Evolutionary conservation across 352 stramenopile species (phyloP).

Genomic region (Globisporangium paroecandrum): DNA sequence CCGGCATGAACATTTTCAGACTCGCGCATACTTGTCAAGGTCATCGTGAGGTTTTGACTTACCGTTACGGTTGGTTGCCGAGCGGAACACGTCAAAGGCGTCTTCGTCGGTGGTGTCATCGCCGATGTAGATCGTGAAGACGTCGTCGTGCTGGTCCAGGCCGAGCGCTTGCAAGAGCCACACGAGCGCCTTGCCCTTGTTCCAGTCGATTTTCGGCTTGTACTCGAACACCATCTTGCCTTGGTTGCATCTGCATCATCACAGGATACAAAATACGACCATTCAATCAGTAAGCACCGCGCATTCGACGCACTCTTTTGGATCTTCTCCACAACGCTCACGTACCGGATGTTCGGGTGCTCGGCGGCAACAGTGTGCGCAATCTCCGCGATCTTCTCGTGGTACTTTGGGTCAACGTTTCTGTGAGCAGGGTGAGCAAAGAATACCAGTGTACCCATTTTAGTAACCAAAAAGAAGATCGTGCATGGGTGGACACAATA

Average conservation of each 20-base stretch:
- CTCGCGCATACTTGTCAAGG: background rate
- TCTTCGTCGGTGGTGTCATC: slow-evolving; percentile 91
- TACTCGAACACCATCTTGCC: slow-evolving; percentile 91
- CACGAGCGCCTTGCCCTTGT: slow-evolving; percentile 89
- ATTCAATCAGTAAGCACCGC: background rate
- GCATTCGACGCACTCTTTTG: background rate
- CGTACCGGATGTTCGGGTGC: slow-evolving; percentile 62
- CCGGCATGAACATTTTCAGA: background rate
- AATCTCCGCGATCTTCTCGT: slow-evolving; percentile 42
- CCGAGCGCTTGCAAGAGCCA: slow-evolving; percentile 80
- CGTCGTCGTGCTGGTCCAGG: slow-evolving; percentile 64
- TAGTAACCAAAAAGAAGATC: background rate
- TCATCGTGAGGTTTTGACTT: background rate
- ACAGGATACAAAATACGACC: background rate
- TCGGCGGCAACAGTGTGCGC: slow-evolving; percentile 34
- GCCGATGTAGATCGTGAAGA: slow-evolving; percentile 92
- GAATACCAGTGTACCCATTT: background rate
- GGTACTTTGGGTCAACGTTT: slow-evolving; percentile 46
- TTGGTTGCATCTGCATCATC: slow-evolving; percentile 52
- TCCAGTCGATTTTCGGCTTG: slow-evolving; percentile 90
- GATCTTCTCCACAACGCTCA: background rate
- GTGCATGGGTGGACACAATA: background rate
- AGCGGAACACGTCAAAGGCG: slow-evolving; percentile 71
- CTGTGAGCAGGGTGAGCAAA: slow-evolving; percentile 18
- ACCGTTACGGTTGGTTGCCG: slow-evolving; percentile 48